phyloP scores from a whole-genome alignment of 192 early-diverging fungal genomes.

The Coemansia sp. region DNA sequence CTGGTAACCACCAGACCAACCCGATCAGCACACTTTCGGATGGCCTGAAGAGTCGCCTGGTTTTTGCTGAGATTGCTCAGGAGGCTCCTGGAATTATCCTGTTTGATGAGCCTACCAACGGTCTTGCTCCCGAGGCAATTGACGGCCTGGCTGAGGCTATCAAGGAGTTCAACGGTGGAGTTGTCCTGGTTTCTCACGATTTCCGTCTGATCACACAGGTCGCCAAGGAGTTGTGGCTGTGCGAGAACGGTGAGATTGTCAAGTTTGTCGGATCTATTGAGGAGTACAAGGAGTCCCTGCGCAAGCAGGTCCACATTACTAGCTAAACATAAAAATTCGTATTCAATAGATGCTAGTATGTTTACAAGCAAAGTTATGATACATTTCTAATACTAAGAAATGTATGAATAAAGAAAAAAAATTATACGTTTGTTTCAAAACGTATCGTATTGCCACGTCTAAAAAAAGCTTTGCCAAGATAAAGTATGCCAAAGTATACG shows the following conservation, averaged over 20 bases:
- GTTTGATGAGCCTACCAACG: slow-evolving; percentile 94
- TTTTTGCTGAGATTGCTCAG: slow-evolving; percentile 68
- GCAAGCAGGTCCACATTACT: slow-evolving; percentile 64
- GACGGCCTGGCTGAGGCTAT: slow-evolving; percentile 95
- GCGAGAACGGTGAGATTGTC: slow-evolving; percentile 75
- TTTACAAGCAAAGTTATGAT: background rate
- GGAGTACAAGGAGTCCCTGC: slow-evolving; percentile 87
- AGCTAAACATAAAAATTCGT: background rate
- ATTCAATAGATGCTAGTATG: background rate
- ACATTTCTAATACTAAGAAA: too few species aligned
- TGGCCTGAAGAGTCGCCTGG: slow-evolving; percentile 91
- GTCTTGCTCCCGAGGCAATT: slow-evolving; percentile 90
- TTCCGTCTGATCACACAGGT: slow-evolving; percentile 97
- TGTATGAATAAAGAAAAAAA: too few species aligned
- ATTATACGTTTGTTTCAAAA: too few species aligned
- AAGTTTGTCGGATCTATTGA: slow-evolving; percentile 80
- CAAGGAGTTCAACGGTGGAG: slow-evolving; percentile 91
- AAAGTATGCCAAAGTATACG: background rate
- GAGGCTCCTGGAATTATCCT: slow-evolving; percentile 82
- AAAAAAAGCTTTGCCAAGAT: too few species aligned
- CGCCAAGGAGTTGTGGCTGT: slow-evolving; percentile 91
- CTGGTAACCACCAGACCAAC: slow-evolving; percentile 88
- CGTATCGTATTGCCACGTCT: too few species aligned
- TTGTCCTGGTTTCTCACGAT: slow-evolving; percentile 98
- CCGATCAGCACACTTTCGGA: slow-evolving; percentile 88